Percentiles rank a stretch among this genome's conserved stretches.
Evolutionary conservation across 257 asterid genomes (phyloP).

Genomic region (Plantago ovata): DNA sequence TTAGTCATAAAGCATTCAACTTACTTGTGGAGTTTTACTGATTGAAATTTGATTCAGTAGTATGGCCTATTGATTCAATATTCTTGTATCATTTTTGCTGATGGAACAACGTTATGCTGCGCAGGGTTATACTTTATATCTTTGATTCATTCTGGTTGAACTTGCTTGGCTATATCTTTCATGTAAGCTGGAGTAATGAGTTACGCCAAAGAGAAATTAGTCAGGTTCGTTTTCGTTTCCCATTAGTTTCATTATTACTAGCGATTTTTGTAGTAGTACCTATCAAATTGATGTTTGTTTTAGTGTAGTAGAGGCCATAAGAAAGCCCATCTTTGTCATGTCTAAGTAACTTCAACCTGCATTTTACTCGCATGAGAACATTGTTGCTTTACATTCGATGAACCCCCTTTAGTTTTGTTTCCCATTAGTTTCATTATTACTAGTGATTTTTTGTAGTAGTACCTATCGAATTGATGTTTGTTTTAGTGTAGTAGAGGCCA

Average conservation of each 20-base stretch:
- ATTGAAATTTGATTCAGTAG: no score
- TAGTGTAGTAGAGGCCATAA: no score
- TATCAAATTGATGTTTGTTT: no score
- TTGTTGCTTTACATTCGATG: background rate
- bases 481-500: no score
- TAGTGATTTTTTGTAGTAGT: no score
- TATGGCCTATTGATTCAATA: slow-evolving; percentile 1
- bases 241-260: background rate
- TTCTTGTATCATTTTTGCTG: background rate
- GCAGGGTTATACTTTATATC: slow-evolving; percentile 22
- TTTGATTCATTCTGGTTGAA: background rate
- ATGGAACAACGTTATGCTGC: slow-evolving; percentile 16
- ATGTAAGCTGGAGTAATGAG: slow-evolving; percentile 54
- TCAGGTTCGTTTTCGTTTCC: slow-evolving; percentile 57
- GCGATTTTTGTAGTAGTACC: no score
- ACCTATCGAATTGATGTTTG: no score
- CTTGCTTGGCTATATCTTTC: slow-evolving; percentile 17
- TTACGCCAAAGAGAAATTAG: slow-evolving; percentile 56
- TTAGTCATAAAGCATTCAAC: no score
- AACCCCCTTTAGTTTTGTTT: slow-evolving; percentile 9
- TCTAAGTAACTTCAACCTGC: slow-evolving; percentile 2
- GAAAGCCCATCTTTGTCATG: background rate
- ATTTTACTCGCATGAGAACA: background rate
- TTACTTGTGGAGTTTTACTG: no score
- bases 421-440: slow-evolving; percentile 1